Percentiles rank a stretch among this genome's conserved stretches.
Conservation (phyloP, 352 stramenopile genomes). For the Phytophthora parvispora region DNA sequence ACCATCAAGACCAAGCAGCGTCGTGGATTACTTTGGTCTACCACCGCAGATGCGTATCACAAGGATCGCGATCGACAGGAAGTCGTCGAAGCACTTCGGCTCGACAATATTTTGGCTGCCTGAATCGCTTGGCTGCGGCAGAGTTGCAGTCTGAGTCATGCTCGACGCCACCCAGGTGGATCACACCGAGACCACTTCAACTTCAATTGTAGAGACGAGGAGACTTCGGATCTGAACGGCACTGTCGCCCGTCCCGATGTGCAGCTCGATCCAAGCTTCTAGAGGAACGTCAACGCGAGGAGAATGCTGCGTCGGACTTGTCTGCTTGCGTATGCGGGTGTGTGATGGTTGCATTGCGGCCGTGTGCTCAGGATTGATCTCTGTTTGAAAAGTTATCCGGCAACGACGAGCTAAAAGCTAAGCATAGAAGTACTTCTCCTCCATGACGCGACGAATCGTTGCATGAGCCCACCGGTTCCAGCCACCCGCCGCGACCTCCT, state of each 20-base stretch:
- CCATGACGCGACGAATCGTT: constrained; percentile 33
- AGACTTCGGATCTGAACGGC: neutral
- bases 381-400: neutral
- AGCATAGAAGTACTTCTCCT: constrained; percentile 15
- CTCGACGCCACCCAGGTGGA: neutral
- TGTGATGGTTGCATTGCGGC: too few relatives aligned
- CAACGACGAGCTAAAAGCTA: neutral
- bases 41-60: neutral
- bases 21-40: neutral
- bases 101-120: too few relatives aligned
- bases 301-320: too few relatives aligned
- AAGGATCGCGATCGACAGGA: constrained; percentile 1
- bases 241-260: too few relatives aligned
- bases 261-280: too few relatives aligned
- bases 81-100: too few relatives aligned
- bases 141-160: neutral
- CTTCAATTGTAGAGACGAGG: constrained; percentile 6
- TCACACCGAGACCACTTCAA: constrained; percentile 7
- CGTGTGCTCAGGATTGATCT: too few relatives aligned
- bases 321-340: too few relatives aligned
- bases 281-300: too few relatives aligned
- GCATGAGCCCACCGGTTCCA: constrained; percentile 18
- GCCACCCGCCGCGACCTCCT: constrained; percentile 14
- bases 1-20: constrained; percentile 2
- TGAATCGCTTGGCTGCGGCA: too few relatives aligned